Percentiles rank a stretch among this genome's conserved stretches.
Evolutionary conservation across 306 rosid species (phyloP).

Genomic region (Quercus gilva): DNA sequence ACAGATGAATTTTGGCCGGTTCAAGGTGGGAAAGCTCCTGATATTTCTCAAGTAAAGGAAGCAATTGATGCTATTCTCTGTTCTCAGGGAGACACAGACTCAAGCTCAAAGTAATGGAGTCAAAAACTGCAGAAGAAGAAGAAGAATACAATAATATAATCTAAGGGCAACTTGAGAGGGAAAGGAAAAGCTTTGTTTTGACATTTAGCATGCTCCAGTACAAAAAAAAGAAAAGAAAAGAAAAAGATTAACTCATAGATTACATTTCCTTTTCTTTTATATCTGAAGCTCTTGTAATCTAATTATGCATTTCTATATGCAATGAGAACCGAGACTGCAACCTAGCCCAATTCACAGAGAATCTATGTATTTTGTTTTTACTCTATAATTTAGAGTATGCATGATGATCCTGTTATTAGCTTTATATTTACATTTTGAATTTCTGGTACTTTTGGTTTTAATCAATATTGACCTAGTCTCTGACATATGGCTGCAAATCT

Average conservation of each 20-base stretch:
- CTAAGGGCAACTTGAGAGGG: constrained; percentile 21
- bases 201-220: constrained; percentile 23
- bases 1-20: constrained; percentile 91
- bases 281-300: constrained; percentile 14
- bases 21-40: constrained; percentile 85
- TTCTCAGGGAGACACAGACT: constrained; percentile 57
- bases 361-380: not conserved
- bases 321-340: constrained; percentile 17
- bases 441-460: too few species aligned
- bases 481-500: not conserved
- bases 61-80: constrained; percentile 84
- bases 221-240: not conserved
- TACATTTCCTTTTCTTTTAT: constrained; percentile 18
- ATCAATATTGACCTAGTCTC: not conserved
- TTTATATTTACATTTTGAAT: too few species aligned
- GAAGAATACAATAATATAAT: constrained; percentile 12
- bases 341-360: constrained; percentile 19
- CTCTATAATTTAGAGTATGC: too few species aligned
- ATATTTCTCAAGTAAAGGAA: constrained; percentile 85
- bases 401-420: too few species aligned
- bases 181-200: constrained; percentile 20
- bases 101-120: constrained; percentile 41
- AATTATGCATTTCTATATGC: constrained; percentile 4
- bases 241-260: constrained; percentile 9
- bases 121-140: constrained; percentile 10